These are phyloP conservation scores for Claviceps quebecensis DNA, from an alignment of 2,329 filamentous ascomycete species.

Conservation along the genomic window DNA sequence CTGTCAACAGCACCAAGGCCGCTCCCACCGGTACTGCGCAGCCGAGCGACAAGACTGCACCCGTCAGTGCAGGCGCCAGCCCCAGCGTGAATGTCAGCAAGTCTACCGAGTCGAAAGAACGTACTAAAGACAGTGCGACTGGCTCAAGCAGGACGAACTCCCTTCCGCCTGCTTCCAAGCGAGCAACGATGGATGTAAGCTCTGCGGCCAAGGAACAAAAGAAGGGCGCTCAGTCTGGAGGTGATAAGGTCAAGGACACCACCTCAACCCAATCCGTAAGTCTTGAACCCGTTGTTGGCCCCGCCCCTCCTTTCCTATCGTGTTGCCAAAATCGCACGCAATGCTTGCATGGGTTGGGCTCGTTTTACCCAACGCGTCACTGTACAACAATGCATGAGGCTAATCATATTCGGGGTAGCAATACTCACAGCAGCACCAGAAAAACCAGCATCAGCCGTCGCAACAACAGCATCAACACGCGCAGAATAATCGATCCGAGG, in stretches of 20 bases:
- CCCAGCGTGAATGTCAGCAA: conserved; percentile 17
- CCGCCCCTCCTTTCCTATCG: not conserved
- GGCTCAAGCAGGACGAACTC: conserved; percentile 22
- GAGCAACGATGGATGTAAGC: conserved; percentile 27
- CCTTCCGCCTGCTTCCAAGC: conserved; percentile 27
- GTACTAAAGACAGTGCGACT: conserved; percentile 21
- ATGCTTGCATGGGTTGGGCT: not conserved
- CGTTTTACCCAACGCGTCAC: not conserved
- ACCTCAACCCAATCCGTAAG: conserved; percentile 24
- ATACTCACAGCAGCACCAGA: not conserved
- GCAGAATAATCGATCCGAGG: conserved; percentile 21
- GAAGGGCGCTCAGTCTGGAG: conserved; percentile 23
- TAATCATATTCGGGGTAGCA: not conserved
- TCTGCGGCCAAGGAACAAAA: conserved; percentile 28
- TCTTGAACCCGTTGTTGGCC: conserved; percentile 6
- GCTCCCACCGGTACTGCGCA: conserved; percentile 18
- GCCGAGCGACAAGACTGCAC: conserved; percentile 23
- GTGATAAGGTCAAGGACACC: conserved; percentile 29
- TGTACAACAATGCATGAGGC: not conserved
- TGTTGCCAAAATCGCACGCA: not conserved
- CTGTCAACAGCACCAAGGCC: conserved; percentile 24
- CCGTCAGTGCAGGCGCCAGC: conserved; percentile 8
- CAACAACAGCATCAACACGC: conserved; percentile 3
- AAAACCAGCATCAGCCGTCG: not conserved
- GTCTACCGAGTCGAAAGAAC: conserved; percentile 20